phyloP scores from a whole-genome alignment of 2,329 filamentous ascomycete genomes.

The Grosmannia clavigera region DNA sequence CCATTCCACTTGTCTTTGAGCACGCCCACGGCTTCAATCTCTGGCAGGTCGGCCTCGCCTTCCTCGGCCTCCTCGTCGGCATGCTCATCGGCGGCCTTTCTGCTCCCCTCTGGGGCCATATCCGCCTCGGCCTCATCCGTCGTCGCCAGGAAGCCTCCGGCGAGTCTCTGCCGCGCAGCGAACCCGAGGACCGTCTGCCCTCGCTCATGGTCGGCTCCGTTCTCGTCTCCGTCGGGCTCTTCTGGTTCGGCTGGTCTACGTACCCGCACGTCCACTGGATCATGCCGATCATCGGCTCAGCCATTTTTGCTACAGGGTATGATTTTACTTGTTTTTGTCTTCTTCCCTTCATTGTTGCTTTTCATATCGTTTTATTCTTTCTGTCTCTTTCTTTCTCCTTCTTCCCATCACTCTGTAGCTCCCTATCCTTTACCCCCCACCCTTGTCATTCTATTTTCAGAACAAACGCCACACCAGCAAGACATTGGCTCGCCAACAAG shows the following conservation, averaged over 20 bases:
- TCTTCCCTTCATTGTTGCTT: not conserved
- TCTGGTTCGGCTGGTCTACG: constrained; percentile 82
- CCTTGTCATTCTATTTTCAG: not conserved
- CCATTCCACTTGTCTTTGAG: constrained; percentile 69
- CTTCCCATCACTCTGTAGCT: not conserved
- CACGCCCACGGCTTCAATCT: constrained; percentile 63
- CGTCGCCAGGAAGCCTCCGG: constrained; percentile 39
- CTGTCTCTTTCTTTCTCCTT: not conserved
- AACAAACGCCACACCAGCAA: not conserved
- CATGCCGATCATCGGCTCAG: constrained; percentile 59
- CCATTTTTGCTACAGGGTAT: constrained; percentile 59
- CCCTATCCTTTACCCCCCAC: not conserved
- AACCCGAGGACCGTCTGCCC: constrained; percentile 80
- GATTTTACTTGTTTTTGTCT: constrained; percentile 19
- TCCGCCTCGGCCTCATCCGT: constrained; percentile 45
- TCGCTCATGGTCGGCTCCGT: constrained; percentile 63
- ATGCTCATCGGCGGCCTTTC: constrained; percentile 52
- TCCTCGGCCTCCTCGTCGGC: constrained; percentile 58
- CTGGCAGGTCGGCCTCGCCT: constrained; percentile 70
- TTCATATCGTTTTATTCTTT: not conserved
- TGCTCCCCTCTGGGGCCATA: constrained; percentile 53
- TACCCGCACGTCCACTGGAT: constrained; percentile 66
- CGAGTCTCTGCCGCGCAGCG: constrained; percentile 40
- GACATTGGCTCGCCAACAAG: not conserved
- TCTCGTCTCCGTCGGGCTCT: constrained; percentile 68